A percentile compares a stretch with the other conserved stretches of the same genome.
phyloP scores from a whole-genome alignment of 192 early-diverging fungal genomes.

The Coemansia sp. region DNA sequence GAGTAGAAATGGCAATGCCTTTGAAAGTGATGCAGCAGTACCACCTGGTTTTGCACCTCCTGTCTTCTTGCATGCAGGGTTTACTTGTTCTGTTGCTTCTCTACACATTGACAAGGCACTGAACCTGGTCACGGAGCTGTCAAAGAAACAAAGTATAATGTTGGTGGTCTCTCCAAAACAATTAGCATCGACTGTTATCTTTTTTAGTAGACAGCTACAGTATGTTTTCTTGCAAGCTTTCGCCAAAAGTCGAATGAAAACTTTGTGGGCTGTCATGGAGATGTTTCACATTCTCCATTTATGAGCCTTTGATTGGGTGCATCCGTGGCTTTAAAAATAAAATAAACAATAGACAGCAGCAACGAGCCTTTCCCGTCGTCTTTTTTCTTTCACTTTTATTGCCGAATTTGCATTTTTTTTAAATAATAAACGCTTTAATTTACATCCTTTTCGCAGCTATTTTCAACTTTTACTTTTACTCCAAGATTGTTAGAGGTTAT shows the following conservation, averaged over 20 bases:
- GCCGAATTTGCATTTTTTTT: slow-evolving; percentile 1
- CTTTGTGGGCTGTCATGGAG: too few relatives aligned
- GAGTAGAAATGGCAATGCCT: background rate
- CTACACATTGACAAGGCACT: background rate
- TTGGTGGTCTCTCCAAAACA: too few relatives aligned
- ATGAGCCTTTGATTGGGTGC: background rate
- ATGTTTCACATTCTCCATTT: background rate
- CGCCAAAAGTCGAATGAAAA: too few relatives aligned
- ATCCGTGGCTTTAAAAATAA: too few relatives aligned
- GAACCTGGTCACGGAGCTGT: background rate
- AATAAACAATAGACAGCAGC: background rate
- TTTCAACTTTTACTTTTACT: background rate
- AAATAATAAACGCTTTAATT: background rate
- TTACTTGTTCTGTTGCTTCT: background rate
- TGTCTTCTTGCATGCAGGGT: background rate
- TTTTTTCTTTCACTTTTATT: background rate
- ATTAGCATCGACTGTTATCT: too few relatives aligned
- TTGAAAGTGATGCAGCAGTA: background rate
- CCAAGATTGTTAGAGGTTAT: background rate
- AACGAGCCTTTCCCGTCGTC: background rate
- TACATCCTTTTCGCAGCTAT: background rate
- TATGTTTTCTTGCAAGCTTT: too few relatives aligned
- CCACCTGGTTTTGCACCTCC: background rate
- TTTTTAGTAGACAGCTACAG: too few relatives aligned
- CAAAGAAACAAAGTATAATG: background rate